Evolutionary conservation across 192 early-diverging fungal genomes (phyloP).

Genomic region (Coemansia sp.): DNA sequence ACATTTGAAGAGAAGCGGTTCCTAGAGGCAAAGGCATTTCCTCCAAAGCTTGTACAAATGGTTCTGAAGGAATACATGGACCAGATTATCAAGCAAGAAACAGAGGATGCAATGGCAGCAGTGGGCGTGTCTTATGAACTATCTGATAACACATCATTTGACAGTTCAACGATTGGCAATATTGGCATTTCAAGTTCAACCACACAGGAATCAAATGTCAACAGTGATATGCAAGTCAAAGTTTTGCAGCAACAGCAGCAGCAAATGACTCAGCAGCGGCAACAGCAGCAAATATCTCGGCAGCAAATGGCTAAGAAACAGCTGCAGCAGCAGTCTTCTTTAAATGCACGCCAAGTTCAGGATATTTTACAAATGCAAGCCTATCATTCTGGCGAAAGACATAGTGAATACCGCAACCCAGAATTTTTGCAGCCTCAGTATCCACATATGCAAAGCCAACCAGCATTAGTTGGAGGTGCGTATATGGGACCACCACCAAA

Average conservation of each 20-base stretch:
- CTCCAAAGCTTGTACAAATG: background rate
- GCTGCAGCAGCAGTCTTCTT: no score
- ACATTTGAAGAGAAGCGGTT: background rate
- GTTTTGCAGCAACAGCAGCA: no score
- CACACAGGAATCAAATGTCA: no score
- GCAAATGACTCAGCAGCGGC: background rate
- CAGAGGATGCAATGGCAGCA: background rate
- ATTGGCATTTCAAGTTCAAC: no score
- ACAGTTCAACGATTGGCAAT: no score
- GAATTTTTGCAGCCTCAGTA: background rate
- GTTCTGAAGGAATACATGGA: constrained; percentile 15
- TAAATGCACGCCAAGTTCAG: no score
- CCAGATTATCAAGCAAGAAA: constrained; percentile 14
- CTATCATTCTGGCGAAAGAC: background rate
- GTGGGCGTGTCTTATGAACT: background rate
- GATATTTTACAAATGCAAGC: background rate
- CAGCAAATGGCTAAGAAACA: no score
- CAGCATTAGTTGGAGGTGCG: background rate
- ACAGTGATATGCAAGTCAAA: no score
- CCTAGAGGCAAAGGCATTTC: background rate
- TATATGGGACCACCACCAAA: background rate
- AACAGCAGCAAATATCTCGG: no score
- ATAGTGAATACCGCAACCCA: background rate
- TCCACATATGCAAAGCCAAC: background rate
- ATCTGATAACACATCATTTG: no score